Evolutionary conservation across 257 asterid genomes (phyloP).

Genomic region (Lycium barbarum): DNA sequence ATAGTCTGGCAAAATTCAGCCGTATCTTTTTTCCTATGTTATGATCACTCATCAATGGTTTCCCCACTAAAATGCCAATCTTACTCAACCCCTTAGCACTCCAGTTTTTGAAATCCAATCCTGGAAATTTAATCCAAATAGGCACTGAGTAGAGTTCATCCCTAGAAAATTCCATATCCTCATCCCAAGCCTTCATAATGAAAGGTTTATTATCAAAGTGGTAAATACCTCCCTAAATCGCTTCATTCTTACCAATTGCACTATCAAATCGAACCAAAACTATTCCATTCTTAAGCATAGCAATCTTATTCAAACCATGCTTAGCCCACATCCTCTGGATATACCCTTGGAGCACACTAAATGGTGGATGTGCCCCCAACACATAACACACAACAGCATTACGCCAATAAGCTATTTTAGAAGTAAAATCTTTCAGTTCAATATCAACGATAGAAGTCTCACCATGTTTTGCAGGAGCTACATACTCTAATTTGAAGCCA

Average conservation of each 20-base stretch:
- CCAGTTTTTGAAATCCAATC: not conserved
- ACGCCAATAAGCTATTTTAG: no score
- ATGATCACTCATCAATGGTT: not conserved
- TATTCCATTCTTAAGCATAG: not conserved
- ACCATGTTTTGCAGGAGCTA: no score
- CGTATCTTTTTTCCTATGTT: not conserved
- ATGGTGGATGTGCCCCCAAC: no score
- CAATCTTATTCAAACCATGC: no score
- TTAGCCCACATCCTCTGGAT: no score
- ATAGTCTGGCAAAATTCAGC: not conserved
- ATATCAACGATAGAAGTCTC: no score
- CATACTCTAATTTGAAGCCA: no score
- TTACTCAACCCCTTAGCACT: not conserved
- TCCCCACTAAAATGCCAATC: not conserved
- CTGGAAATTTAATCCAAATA: not conserved
- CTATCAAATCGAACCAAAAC: not conserved
- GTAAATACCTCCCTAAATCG: not conserved
- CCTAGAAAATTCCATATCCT: not conserved
- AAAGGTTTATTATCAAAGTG: not conserved
- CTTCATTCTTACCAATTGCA: not conserved
- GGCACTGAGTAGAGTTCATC: not conserved
- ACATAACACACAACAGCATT: no score
- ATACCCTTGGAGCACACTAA: no score
- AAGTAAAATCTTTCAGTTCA: no score
- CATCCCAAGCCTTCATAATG: not conserved